These are phyloP conservation scores for Lagenidium giganteum DNA, from an alignment of 352 stramenopile species.

Conservation along the genomic window DNA sequence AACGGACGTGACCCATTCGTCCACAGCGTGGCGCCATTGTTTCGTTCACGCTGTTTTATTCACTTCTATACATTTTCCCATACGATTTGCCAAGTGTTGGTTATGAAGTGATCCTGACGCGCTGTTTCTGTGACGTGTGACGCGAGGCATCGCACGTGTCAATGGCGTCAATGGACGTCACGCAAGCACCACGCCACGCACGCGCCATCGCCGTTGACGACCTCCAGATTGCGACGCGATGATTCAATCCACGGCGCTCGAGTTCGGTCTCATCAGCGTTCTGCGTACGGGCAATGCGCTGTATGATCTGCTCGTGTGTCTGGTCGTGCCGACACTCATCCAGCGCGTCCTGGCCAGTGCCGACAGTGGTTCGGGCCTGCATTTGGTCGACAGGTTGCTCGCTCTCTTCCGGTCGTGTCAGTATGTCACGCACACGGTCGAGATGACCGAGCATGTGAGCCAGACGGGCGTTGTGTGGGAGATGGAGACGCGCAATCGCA, in stretches of 20 bases:
- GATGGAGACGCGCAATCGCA: slow-evolving; percentile 32
- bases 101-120: too few species aligned
- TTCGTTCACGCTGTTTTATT: too few species aligned
- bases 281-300: slow-evolving; percentile 35
- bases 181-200: too few species aligned
- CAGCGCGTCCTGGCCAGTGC: slow-evolving; percentile 20
- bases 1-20: too few species aligned
- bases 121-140: too few species aligned
- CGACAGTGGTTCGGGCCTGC: slow-evolving; percentile 13
- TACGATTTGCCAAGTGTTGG: too few species aligned
- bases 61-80: too few species aligned
- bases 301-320: slow-evolving; percentile 35
- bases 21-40: too few species aligned
- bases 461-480: slow-evolving; percentile 26
- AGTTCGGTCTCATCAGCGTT: slow-evolving; percentile 37
- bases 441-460: slow-evolving; percentile 34
- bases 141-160: too few species aligned
- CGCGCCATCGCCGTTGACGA: neutral
- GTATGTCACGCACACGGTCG: slow-evolving; percentile 24
- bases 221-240: neutral
- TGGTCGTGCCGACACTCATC: slow-evolving; percentile 33
- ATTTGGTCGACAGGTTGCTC: slow-evolving; percentile 9
- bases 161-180: too few species aligned
- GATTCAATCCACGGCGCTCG: slow-evolving; percentile 12
- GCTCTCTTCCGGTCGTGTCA: slow-evolving; percentile 8